Percentiles rank a stretch among this genome's conserved stretches.
These are phyloP conservation scores for Coprinopsis marcescibilis DNA, from an alignment of 768 basidiomycete species.

Conservation along the genomic window DNA sequence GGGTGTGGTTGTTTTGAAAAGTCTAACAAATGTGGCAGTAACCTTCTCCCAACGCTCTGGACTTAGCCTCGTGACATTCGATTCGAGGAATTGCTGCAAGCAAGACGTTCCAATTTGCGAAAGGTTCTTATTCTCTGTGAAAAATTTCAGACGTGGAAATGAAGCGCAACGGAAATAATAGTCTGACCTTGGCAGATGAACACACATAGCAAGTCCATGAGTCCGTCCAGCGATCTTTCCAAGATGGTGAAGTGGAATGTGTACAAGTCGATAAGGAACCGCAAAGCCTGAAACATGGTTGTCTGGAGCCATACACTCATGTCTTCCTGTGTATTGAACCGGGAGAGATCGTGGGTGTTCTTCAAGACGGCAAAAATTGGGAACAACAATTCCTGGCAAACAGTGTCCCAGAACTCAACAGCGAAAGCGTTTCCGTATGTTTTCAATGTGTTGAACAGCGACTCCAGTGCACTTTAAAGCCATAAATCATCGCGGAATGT, in stretches of 20 bases:
- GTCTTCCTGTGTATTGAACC: slow-evolving; percentile 95
- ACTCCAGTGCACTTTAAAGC: slow-evolving; percentile 85
- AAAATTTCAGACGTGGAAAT: slow-evolving; percentile 10
- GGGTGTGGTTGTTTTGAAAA: slow-evolving; percentile 97
- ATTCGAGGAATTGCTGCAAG: slow-evolving; percentile 91
- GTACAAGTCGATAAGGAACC: slow-evolving; percentile 92
- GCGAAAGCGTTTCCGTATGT: slow-evolving; percentile 81
- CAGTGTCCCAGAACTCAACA: slow-evolving; percentile 95
- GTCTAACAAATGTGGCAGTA: slow-evolving; percentile 84
- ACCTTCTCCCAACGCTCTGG: slow-evolving; percentile 86
- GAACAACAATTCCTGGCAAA: slow-evolving; percentile 94
- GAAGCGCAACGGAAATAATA: not conserved
- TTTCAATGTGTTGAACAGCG: slow-evolving; percentile 90
- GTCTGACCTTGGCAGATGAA: slow-evolving; percentile 95
- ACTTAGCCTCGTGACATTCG: slow-evolving; percentile 83
- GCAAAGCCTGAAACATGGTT: slow-evolving; percentile 96
- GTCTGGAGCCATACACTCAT: slow-evolving; percentile 99
- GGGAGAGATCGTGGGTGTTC: slow-evolving; percentile 84
- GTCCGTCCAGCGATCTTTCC: slow-evolving; percentile 86
- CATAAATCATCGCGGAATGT: slow-evolving; percentile 9
- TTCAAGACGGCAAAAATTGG: slow-evolving; percentile 97
- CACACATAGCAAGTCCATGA: slow-evolving; percentile 87
- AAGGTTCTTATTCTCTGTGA: slow-evolving; percentile 91
- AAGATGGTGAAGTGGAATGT: slow-evolving; percentile 92
- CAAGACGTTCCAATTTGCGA: slow-evolving; percentile 98